These are phyloP conservation scores for Tubosaeta sp. DNA, from an alignment of 768 basidiomycete genomes.

Conservation along the genomic window DNA sequence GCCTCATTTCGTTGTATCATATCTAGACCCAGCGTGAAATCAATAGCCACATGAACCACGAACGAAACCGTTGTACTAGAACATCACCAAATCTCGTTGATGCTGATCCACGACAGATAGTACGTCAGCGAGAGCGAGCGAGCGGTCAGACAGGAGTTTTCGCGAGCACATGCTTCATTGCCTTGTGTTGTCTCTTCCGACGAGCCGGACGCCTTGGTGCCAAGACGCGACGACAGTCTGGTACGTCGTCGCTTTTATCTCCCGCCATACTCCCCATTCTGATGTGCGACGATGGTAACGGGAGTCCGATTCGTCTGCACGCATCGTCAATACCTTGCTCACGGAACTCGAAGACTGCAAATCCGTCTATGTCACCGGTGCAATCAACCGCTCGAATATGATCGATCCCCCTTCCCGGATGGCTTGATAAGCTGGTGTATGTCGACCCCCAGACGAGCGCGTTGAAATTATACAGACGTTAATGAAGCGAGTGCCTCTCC, in stretches of 20 bases:
- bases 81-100: not conserved
- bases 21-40: no score
- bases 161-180: slow-evolving; percentile 86
- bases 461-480: slow-evolving; percentile 82
- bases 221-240: slow-evolving; percentile 82
- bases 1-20: no score
- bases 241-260: slow-evolving; percentile 39
- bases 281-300: not conserved
- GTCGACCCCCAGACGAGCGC: slow-evolving; percentile 88
- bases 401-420: slow-evolving; percentile 93
- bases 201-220: slow-evolving; percentile 89
- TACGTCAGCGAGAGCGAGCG: slow-evolving; percentile 98
- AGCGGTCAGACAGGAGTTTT: slow-evolving; percentile 92
- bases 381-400: slow-evolving; percentile 95
- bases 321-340: slow-evolving; percentile 87
- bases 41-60: no score
- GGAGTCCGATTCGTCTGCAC: slow-evolving; percentile 84
- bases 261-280: no score
- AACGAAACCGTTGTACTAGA: no score
- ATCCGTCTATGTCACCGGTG: slow-evolving; percentile 89
- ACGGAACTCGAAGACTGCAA: slow-evolving; percentile 88
- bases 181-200: slow-evolving; percentile 97
- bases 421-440: slow-evolving; percentile 90
- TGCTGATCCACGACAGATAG: slow-evolving; percentile 35
- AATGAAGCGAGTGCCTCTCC: slow-evolving; percentile 64